Conservation (phyloP, 208 protist species). For the Blastocrithidia nonstop region DNA sequence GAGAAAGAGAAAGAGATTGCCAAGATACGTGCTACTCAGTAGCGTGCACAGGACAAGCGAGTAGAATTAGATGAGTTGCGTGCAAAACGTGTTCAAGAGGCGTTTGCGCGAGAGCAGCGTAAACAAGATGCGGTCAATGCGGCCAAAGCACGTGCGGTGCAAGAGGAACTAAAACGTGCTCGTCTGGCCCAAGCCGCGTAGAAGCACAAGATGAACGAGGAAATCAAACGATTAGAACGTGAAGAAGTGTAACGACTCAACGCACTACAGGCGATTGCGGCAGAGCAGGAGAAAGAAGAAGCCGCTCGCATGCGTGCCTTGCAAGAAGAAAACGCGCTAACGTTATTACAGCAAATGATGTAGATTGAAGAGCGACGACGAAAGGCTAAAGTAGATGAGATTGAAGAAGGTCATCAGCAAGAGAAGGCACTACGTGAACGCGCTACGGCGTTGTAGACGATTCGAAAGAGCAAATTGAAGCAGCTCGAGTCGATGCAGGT, state of each 20-base stretch:
- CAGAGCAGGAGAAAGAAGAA: slow-evolving; percentile 55
- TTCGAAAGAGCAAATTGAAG: slow-evolving; percentile 64
- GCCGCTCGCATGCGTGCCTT: slow-evolving; percentile 32
- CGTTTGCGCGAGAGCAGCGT: slow-evolving; percentile 60
- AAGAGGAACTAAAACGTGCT: slow-evolving; percentile 54
- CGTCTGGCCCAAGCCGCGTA: slow-evolving; percentile 77
- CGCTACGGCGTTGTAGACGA: slow-evolving; percentile 68
- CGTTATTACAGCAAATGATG: slow-evolving; percentile 82
- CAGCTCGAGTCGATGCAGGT: slow-evolving; percentile 63
- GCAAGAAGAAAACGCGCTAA: slow-evolving; percentile 69
- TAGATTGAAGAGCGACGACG: slow-evolving; percentile 81
- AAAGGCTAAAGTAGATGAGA: slow-evolving; percentile 67
- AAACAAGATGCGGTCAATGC: slow-evolving; percentile 68
- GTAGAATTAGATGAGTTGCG: slow-evolving; percentile 85
- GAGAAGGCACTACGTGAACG: slow-evolving; percentile 56
- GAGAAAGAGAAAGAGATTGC: slow-evolving; percentile 88
- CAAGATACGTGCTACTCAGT: slow-evolving; percentile 70
- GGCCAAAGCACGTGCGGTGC: slow-evolving; percentile 30
- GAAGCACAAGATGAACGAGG: slow-evolving; percentile 35
- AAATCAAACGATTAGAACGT: slow-evolving; percentile 38
- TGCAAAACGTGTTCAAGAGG: slow-evolving; percentile 77
- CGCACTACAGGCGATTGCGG: slow-evolving; percentile 65
- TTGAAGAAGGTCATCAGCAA: slow-evolving; percentile 80
- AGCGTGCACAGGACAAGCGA: slow-evolving; percentile 85
- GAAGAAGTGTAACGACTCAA: slow-evolving; percentile 81